Evolutionary conservation across 1,139 yeast species (phyloP).

Genomic region (Candida sp.): DNA sequence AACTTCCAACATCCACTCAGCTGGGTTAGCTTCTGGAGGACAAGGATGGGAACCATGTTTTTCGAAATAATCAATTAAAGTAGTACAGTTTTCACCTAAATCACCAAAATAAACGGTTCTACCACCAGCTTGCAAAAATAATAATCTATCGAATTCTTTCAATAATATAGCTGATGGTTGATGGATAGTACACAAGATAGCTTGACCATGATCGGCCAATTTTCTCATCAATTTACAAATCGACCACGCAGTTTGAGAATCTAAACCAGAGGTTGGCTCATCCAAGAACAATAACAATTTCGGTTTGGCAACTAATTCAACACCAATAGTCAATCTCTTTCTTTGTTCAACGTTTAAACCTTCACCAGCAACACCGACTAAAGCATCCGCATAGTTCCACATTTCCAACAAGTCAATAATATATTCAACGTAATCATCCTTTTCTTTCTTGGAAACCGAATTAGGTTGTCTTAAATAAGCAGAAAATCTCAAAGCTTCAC

Average conservation of each 20-base stretch:
- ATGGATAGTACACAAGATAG: constrained; percentile 41
- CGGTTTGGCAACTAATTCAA: constrained; percentile 39
- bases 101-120: constrained; percentile 67
- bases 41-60: constrained; percentile 49
- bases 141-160: constrained; percentile 32
- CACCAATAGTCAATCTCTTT: constrained; percentile 36
- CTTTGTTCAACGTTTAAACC: constrained; percentile 39
- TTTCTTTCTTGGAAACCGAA: constrained; percentile 23
- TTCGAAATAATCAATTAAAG: constrained; percentile 55
- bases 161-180: constrained; percentile 40
- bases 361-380: constrained; percentile 39
- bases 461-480: constrained; percentile 36
- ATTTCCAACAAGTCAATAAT: constrained; percentile 35
- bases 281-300: constrained; percentile 33
- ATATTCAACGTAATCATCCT: constrained; percentile 33
- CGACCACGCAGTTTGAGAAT: constrained; percentile 45
- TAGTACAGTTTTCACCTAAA: constrained; percentile 50
- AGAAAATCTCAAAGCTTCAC: constrained; percentile 34
- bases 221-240: constrained; percentile 39
- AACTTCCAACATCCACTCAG: constrained; percentile 57
- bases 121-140: constrained; percentile 46
- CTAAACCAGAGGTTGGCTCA: constrained; percentile 41
- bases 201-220: constrained; percentile 41
- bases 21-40: constrained; percentile 46
- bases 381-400: constrained; percentile 31